Evolutionary conservation across 164 flowering plant species (phyloP).

Genomic region (Sextonia rubra): DNA sequence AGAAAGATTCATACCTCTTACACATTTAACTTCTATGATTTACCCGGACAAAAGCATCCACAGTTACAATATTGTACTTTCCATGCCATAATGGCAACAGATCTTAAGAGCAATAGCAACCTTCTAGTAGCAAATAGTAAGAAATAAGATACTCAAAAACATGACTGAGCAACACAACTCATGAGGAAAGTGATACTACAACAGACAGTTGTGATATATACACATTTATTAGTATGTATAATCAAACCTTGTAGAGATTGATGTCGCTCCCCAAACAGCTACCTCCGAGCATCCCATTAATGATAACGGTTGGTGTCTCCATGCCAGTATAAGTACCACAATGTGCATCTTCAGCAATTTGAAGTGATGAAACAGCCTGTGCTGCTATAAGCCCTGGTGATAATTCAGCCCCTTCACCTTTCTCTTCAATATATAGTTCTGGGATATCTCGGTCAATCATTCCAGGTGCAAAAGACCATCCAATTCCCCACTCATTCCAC

Average conservation of each 20-base stretch:
- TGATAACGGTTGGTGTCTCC: constrained; percentile 21
- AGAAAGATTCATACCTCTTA: not conserved
- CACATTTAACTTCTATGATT: not conserved
- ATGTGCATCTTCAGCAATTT: constrained; percentile 61
- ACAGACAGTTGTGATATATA: not conserved
- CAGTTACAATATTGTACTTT: not conserved
- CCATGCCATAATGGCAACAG: not conserved
- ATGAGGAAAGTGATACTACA: not conserved
- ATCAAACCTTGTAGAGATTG: constrained; percentile 16
- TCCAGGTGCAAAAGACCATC: constrained; percentile 39
- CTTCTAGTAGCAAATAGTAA: constrained; percentile 1
- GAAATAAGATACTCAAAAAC: not conserved
- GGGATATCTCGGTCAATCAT: constrained; percentile 26
- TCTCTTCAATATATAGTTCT: constrained; percentile 32
- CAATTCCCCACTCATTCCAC: constrained; percentile 45
- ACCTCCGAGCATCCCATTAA: constrained; percentile 46
- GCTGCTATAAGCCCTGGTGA: constrained; percentile 76
- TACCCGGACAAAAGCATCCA: not conserved
- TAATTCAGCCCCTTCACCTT: constrained; percentile 35
- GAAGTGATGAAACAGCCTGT: constrained; percentile 83
- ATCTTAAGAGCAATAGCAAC: not conserved
- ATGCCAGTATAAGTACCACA: constrained; percentile 19
- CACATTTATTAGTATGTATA: constrained; percentile 4
- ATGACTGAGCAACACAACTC: not conserved
- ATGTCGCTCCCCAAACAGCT: constrained; percentile 10